Evolutionary conservation across 2,329 filamentous ascomycete genomes (phyloP).

Genomic region (Penicillium sp.): DNA sequence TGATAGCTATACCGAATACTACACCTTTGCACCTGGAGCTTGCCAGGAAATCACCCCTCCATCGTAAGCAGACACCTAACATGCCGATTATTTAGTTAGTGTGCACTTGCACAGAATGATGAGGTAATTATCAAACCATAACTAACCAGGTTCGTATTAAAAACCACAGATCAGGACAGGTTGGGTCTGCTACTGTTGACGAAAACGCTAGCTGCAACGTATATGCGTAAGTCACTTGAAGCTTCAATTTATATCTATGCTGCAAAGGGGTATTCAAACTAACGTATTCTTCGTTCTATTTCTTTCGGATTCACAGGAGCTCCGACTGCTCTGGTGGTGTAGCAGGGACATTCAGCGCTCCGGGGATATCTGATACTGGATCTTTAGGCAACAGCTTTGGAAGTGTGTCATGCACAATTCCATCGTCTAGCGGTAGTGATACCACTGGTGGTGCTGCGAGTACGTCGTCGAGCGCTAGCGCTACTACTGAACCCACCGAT

Average conservation of each 20-base stretch:
- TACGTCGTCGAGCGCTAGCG: not conserved
- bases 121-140: not conserved
- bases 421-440: not conserved
- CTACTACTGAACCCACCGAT: not conserved
- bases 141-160: not conserved
- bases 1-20: not conserved
- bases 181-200: conserved; percentile 14
- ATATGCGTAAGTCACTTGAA: conserved; percentile 8
- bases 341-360: conserved; percentile 4
- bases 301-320: not conserved
- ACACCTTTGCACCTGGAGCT: conserved; percentile 8
- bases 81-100: too few species aligned
- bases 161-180: not conserved
- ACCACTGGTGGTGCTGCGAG: not conserved
- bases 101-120: too few species aligned
- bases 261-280: too few species aligned
- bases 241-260: too few species aligned
- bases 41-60: conserved; percentile 9
- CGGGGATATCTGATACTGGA: conserved; percentile 10
- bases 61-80: conserved; percentile 2
- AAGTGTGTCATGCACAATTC: conserved; percentile 2
- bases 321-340: conserved; percentile 5
- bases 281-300: not conserved
- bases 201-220: conserved; percentile 11
- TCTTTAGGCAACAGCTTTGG: conserved; percentile 2